Evolutionary conservation across 805 yeast species (phyloP).

Genomic region (Danielia reshetovae): DNA sequence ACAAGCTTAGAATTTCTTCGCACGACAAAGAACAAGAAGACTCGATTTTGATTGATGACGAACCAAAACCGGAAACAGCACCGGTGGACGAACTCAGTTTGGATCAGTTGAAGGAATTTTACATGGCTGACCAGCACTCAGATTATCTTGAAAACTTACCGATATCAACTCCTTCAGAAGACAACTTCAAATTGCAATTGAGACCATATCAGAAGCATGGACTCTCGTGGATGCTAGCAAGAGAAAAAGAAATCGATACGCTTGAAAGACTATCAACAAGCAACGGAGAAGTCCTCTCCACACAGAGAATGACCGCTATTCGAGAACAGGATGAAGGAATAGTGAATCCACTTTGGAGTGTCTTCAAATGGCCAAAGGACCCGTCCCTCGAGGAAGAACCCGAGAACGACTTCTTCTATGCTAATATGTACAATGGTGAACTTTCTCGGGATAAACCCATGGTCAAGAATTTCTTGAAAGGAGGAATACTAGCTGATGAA

Average conservation of each 20-base stretch:
- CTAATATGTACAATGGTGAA: conserved; percentile 76
- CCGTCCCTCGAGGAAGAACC: conserved; percentile 19
- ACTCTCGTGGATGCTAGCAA: conserved; percentile 80
- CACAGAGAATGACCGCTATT: conserved; percentile 24
- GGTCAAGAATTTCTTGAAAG: conserved; percentile 55
- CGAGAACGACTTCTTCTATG: conserved; percentile 49
- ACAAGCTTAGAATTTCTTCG: conserved; percentile 36
- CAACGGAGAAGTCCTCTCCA: conserved; percentile 18
- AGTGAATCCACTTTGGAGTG: conserved; percentile 84
- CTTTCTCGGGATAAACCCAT: conserved; percentile 66
- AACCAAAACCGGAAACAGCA: conserved; percentile 15
- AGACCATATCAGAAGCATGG: conserved; percentile 84
- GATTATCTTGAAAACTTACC: conserved; percentile 56
- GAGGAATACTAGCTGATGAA: conserved; percentile 93
- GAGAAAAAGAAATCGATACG: conserved; percentile 60
- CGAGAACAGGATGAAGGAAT: conserved; percentile 42
- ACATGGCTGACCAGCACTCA: conserved; percentile 64
- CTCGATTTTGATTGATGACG: conserved; percentile 2
- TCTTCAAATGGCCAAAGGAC: conserved; percentile 68
- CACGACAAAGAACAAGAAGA: conserved; percentile 13
- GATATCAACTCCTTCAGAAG: conserved; percentile 48
- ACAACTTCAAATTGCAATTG: conserved; percentile 53
- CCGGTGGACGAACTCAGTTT: conserved; percentile 45
- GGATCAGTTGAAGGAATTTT: conserved; percentile 74
- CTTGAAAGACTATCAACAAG: conserved; percentile 30